phyloP scores from a whole-genome alignment of 192 early-diverging fungal species.

The Backusella tuberculispora region DNA sequence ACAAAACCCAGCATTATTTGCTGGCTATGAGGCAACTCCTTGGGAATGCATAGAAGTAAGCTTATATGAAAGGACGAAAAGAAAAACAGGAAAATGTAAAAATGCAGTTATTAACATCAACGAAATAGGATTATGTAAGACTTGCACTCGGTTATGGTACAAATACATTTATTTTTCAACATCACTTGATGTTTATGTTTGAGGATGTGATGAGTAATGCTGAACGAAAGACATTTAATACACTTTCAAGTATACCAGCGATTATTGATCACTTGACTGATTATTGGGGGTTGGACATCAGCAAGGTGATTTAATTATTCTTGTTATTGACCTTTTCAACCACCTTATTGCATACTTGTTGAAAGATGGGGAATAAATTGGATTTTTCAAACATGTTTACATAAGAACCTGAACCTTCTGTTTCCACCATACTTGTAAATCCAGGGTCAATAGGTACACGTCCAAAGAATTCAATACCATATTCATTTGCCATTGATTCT shows the following conservation, averaged over 20 bases:
- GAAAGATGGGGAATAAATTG: constrained; percentile 58
- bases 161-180: constrained; percentile 85
- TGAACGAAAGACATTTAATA: constrained; percentile 90
- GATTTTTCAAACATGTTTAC: constrained; percentile 55
- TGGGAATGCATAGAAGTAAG: constrained; percentile 72
- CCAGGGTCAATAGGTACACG: constrained; percentile 91
- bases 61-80: neutral
- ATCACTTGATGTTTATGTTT: constrained; percentile 96
- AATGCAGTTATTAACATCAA: neutral
- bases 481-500: constrained; percentile 85
- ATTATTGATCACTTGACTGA: constrained; percentile 80
- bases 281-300: constrained; percentile 43
- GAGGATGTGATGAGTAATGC: constrained; percentile 80
- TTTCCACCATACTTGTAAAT: constrained; percentile 68
- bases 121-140: constrained; percentile 60
- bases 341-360: constrained; percentile 49
- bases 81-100: neutral
- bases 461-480: constrained; percentile 86
- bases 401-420: constrained; percentile 39
- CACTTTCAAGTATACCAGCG: constrained; percentile 72
- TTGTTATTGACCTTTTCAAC: constrained; percentile 26
- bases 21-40: constrained; percentile 79
- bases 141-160: constrained; percentile 79
- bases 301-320: neutral
- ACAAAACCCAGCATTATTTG: constrained; percentile 93